Evolutionary conservation across 2,329 filamentous ascomycete genomes (phyloP), one percentile per base, ranked within the genome.

Genomic region (Cyphellophora attinorum): DNA sequence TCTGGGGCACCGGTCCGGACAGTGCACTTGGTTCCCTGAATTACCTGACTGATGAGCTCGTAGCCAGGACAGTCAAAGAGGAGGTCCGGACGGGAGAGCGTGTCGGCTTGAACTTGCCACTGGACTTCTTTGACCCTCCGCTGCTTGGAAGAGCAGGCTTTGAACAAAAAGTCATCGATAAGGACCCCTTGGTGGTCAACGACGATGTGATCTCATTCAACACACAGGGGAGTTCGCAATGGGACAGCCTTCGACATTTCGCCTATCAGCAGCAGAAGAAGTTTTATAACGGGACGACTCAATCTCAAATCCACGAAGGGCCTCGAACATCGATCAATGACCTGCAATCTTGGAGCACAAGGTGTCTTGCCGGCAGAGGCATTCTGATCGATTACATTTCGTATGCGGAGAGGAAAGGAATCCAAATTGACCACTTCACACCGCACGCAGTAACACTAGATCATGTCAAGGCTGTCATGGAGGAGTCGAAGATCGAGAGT

Each of bases 401-500:
- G 2, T 71, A 61, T 53, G 62, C 62, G 8, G 51, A 61, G 15
- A 47, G 44, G 1, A 53, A 63, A 11, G 51, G 52, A 8, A 45
- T 60, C 13, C n/a, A 46, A n/a, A n/a, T n/a, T n/a, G n/a, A n/a
- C n/a, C n/a, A n/a, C n/a, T n/a, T n/a, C n/a, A n/a, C n/a, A n/a
- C n/a, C n/a, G n/a, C n/a, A n/a, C n/a, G n/a, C n/a, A n/a, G n/a
- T n/a, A n/a, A n/a, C n/a, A n/a, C n/a, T n/a, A n/a, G n/a, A n/a
- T n/a, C n/a, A n/a, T n/a, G n/a, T n/a, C n/a, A n/a, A n/a, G n/a
- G n/a, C n/a, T n/a, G n/a, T n/a, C n/a, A n/a, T n/a, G n/a, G n/a
- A n/a, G n/a, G n/a, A n/a, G n/a, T 58, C 56, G 31, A 54, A 58
- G 4, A 56, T 68, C n/a, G 56, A 50, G 0, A 69, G 72, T 31